phyloP scores from a whole-genome alignment of 169 alveolate species.

The Cardiosporidium cionae region DNA sequence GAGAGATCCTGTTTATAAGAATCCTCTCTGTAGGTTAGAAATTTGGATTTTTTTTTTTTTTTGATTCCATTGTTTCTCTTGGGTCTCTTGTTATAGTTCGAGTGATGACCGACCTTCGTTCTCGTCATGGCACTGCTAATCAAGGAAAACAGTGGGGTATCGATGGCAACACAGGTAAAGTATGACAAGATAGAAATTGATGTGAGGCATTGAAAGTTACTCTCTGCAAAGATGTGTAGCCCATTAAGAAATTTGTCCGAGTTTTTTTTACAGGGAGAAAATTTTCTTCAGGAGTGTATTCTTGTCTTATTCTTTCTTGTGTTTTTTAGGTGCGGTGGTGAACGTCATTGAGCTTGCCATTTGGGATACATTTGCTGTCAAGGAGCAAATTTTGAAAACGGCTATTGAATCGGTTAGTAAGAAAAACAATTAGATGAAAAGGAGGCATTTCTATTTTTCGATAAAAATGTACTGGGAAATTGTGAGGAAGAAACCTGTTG shows the following conservation, averaged over 20 bases:
- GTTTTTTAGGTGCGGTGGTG: conserved; percentile 31
- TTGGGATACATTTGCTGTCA: conserved; percentile 89
- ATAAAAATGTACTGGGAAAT: not conserved
- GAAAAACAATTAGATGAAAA: too few species aligned
- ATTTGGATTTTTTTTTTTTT: too few species aligned
- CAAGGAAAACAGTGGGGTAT: conserved; percentile 66
- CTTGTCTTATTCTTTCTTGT: too few species aligned
- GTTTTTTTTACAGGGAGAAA: conserved; percentile 71
- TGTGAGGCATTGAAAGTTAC: too few species aligned
- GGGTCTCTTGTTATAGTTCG: conserved; percentile 63
- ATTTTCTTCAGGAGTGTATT: conserved; percentile 1
- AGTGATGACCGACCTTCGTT: conserved; percentile 78
- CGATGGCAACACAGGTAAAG: conserved; percentile 88
- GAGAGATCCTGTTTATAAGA: too few species aligned
- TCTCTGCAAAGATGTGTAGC: too few species aligned
- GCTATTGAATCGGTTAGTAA: conserved; percentile 87
- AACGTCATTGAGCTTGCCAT: conserved; percentile 64
- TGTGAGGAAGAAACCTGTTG: not conserved
- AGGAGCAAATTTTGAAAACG: conserved; percentile 87
- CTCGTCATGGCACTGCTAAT: conserved; percentile 50
- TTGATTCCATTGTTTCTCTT: too few species aligned
- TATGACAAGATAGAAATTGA: too few species aligned
- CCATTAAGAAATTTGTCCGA: too few species aligned
- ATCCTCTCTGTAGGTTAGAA: too few species aligned
- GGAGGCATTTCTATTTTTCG: not conserved